Evolutionary conservation across 192 early-diverging fungal species (phyloP).

Genomic region (Linnemannia exigua): DNA sequence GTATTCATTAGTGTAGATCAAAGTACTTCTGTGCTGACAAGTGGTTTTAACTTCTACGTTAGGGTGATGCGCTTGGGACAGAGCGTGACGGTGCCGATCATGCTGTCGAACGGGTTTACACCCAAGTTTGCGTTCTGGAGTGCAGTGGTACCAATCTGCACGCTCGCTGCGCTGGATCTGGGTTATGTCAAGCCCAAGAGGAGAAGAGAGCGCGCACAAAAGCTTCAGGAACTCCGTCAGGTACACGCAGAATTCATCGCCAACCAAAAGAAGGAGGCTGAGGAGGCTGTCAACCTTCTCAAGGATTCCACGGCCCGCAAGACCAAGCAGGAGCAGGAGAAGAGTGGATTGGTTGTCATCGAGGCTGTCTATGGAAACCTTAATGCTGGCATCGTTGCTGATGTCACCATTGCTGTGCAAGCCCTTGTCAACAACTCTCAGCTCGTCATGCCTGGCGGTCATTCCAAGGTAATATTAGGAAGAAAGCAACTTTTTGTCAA

Average conservation of each 20-base stretch:
- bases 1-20: too few species aligned
- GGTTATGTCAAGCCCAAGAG: slow-evolving; percentile 72
- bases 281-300: slow-evolving; percentile 82
- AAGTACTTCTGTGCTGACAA: too few species aligned
- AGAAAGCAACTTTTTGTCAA: too few species aligned
- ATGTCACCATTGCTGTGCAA: slow-evolving; percentile 92
- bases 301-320: slow-evolving; percentile 76
- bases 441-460: slow-evolving; percentile 88
- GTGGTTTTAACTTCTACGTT: neutral
- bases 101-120: slow-evolving; percentile 71
- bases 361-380: slow-evolving; percentile 93
- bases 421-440: slow-evolving; percentile 87
- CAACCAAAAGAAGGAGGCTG: slow-evolving; percentile 80
- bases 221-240: slow-evolving; percentile 63
- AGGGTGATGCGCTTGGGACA: slow-evolving; percentile 78
- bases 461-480: slow-evolving; percentile 79
- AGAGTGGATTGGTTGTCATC: slow-evolving; percentile 86
- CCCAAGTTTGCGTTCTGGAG: slow-evolving; percentile 67
- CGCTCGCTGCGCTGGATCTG: slow-evolving; percentile 68
- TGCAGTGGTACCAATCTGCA: slow-evolving; percentile 65
- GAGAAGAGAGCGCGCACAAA: slow-evolving; percentile 62
- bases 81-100: slow-evolving; percentile 74
- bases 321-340: slow-evolving; percentile 73
- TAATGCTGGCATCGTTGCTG: slow-evolving; percentile 63
- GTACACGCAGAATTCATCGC: slow-evolving; percentile 74